A percentile compares a stretch with the other conserved stretches of the same genome.
phyloP scores from a whole-genome alignment of 2,329 filamentous ascomycete species.

The Huntiella moniliformis region DNA sequence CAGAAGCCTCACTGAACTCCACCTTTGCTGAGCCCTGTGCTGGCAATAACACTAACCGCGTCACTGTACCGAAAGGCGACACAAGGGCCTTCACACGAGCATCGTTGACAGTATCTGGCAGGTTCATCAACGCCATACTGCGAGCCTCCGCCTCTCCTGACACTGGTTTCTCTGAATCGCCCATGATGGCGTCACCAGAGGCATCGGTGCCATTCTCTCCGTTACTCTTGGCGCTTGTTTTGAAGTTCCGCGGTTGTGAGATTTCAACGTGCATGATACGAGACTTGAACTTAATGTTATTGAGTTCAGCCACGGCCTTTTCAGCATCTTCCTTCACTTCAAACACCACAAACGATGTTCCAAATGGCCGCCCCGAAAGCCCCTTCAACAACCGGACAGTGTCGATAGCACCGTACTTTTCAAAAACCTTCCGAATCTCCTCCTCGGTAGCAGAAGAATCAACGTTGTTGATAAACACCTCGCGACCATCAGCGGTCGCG shows the following conservation, averaged over 20 bases:
- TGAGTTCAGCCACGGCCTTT: conserved; percentile 44
- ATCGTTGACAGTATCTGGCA: conserved; percentile 87
- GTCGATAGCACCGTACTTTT: conserved; percentile 57
- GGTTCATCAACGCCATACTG: conserved; percentile 63
- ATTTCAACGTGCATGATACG: conserved; percentile 49
- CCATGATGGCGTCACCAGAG: conserved; percentile 16
- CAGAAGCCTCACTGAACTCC: conserved; percentile 53
- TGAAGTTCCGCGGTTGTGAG: conserved; percentile 36
- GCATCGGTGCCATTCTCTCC: conserved; percentile 17
- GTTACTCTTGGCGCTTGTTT: conserved; percentile 30
- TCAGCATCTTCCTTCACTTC: conserved; percentile 49
- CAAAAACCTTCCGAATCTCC: conserved; percentile 53
- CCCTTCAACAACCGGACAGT: conserved; percentile 52
- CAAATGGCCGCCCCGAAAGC: conserved; percentile 49
- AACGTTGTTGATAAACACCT: conserved; percentile 60
- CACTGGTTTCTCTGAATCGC: conserved; percentile 18
- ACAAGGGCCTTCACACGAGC: conserved; percentile 57
- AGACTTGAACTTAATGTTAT: conserved; percentile 50
- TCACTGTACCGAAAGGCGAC: conserved; percentile 49
- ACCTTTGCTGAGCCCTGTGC: conserved; percentile 72
- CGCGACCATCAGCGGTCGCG: conserved; percentile 68
- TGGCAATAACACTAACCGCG: conserved; percentile 62
- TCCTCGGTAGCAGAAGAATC: conserved; percentile 42
- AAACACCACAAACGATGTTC: conserved; percentile 67
- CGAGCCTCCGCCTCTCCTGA: conserved; percentile 32